phyloP scores from a whole-genome alignment of 441 rosid genomes.

The Kokia cookei region DNA sequence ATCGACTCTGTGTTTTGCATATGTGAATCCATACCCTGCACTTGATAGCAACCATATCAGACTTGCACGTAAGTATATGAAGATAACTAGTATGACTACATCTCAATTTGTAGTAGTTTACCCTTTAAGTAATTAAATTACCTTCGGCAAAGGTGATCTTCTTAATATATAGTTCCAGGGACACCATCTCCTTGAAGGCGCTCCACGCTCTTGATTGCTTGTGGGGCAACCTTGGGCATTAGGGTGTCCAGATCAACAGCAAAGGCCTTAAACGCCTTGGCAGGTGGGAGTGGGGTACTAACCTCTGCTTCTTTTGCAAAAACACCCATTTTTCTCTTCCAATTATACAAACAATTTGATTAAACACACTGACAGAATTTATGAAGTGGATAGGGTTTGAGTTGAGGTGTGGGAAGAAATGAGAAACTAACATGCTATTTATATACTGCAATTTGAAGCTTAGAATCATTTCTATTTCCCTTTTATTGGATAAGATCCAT shows the following conservation, averaged over 20 bases:
- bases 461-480: neutral
- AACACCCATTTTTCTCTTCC: slow-evolving; percentile 12
- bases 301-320: slow-evolving; percentile 13
- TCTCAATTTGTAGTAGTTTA: no score
- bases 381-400: neutral
- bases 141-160: slow-evolving; percentile 18
- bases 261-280: slow-evolving; percentile 25
- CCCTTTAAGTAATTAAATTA: neutral
- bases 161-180: slow-evolving; percentile 11
- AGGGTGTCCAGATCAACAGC: slow-evolving; percentile 13
- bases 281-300: slow-evolving; percentile 9
- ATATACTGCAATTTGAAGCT: neutral
- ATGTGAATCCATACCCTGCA: slow-evolving; percentile 8
- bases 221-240: slow-evolving; percentile 11
- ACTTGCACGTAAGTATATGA: neutral
- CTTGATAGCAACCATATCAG: neutral
- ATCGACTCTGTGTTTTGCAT: slow-evolving; percentile 22
- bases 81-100: no score
- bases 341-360: neutral
- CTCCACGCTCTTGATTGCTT: neutral
- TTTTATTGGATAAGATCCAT: neutral
- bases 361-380: no score
- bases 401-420: neutral
- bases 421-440: neutral
- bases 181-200: slow-evolving; percentile 29